Evolutionary conservation across 495 filamentous ascomycete genomes (phyloP).

Genomic region (Hypomontagnella monticulosa): DNA sequence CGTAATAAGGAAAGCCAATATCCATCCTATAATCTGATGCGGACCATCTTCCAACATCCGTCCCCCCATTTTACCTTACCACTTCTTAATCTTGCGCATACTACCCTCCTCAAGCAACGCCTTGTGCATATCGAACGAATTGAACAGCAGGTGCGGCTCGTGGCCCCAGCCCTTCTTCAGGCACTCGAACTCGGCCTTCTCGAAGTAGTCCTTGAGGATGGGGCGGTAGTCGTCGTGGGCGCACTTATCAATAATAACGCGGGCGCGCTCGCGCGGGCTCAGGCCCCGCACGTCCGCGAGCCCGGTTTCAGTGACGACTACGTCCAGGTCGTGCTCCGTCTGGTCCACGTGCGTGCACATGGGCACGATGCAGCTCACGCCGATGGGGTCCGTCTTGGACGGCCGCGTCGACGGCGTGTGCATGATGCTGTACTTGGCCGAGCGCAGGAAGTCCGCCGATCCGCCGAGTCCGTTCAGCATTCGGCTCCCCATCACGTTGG

Average conservation of each 20-base stretch:
- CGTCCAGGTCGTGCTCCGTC: conserved; percentile 90
- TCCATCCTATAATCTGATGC: too few species aligned
- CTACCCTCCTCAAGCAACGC: conserved; percentile 81
- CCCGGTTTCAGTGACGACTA: conserved; percentile 88
- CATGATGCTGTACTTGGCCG: conserved; percentile 90
- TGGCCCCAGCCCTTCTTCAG: conserved; percentile 89
- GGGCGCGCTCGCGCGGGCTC: conserved; percentile 80
- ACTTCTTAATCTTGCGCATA: conserved; percentile 76
- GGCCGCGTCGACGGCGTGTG: conserved; percentile 86
- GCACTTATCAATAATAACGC: conserved; percentile 88
- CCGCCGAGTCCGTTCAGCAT: conserved; percentile 95
- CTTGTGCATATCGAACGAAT: conserved; percentile 90
- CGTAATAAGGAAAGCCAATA: too few species aligned
- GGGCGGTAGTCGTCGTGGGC: conserved; percentile 88
- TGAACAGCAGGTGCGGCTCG: conserved; percentile 86
- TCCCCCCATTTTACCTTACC: conserved; percentile 40
- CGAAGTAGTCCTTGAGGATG: conserved; percentile 84
- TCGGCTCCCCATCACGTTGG: conserved; percentile 87
- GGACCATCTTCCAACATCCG: background rate
- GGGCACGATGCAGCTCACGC: conserved; percentile 87
- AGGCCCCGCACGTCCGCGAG: conserved; percentile 87
- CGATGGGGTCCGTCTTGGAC: conserved; percentile 82
- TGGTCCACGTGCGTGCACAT: conserved; percentile 95
- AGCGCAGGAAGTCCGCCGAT: conserved; percentile 87
- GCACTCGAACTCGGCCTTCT: conserved; percentile 88